These are phyloP conservation scores for Phytophthora multivora DNA, from an alignment of 352 stramenopile species.

Conservation along the genomic window DNA sequence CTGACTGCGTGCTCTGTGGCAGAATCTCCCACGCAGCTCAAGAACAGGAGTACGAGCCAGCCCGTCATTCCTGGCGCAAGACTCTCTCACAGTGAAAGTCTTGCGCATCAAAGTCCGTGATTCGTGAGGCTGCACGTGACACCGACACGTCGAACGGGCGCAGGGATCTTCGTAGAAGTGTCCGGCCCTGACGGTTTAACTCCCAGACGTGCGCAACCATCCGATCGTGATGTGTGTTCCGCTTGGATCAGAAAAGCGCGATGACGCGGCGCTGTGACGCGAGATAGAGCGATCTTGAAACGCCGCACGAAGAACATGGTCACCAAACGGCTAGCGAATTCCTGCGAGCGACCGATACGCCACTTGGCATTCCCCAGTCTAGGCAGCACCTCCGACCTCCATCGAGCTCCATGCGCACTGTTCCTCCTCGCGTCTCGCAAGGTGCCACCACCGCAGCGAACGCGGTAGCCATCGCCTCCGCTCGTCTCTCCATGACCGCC, in stretches of 20 bases:
- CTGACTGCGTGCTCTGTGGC: too few species aligned
- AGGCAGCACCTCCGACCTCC: not conserved
- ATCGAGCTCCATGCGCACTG: slow-evolving; percentile 14
- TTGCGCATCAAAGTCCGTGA: too few species aligned
- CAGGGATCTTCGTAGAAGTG: slow-evolving; percentile 3
- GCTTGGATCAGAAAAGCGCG: slow-evolving; percentile 16
- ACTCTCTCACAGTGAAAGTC: too few species aligned
- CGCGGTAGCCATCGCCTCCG: slow-evolving; percentile 23
- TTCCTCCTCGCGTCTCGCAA: slow-evolving; percentile 16
- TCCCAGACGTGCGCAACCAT: not conserved
- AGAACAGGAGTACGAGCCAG: too few species aligned
- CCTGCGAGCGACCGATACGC: not conserved
- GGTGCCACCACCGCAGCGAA: slow-evolving; percentile 19
- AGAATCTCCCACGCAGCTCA: too few species aligned
- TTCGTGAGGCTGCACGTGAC: slow-evolving; percentile 1
- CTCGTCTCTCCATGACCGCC: slow-evolving; percentile 36
- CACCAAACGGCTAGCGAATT: slow-evolving; percentile 19
- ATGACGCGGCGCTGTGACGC: slow-evolving; percentile 9
- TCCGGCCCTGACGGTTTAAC: slow-evolving; percentile 8
- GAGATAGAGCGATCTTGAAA: slow-evolving; percentile 27
- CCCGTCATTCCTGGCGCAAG: too few species aligned
- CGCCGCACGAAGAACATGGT: slow-evolving; percentile 9
- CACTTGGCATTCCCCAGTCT: slow-evolving; percentile 20
- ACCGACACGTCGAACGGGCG: slow-evolving; percentile 6
- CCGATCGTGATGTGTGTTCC: slow-evolving; percentile 4